Evolutionary conservation across 2,329 filamentous ascomycete species (phyloP), one percentile per base, ranked within the genome.

Genomic region (Pseudodiploospora longispora): DNA sequence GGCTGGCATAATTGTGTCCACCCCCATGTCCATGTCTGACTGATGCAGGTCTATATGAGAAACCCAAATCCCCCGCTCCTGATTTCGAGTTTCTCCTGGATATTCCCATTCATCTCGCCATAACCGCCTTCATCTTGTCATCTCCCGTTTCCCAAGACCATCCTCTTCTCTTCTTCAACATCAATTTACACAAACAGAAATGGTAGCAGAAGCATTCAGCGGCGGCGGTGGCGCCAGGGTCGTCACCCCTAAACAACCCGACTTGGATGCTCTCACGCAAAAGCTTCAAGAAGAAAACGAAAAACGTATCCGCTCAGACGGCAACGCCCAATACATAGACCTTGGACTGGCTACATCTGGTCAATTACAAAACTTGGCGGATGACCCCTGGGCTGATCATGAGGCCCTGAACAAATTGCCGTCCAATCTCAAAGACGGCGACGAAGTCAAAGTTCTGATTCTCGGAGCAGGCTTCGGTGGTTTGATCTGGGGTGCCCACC

Each of bases 321-420:
- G 61, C 9, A 43, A 44, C 10, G 43, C 39, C 6, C 64, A 68
- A 44, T 67, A 62, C 41, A 36, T 62, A 4, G 54, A 61, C 6
- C 57, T 62, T 6, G 52, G 58, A 27, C 55, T 64, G 5, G 47
- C 53, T n/a, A 29, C 31, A 10, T 50, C 38, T 8, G 46, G 46
- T 10, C 46, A 52, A 27, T 51, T 55, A 29, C 47, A 48, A 10
- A 46, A 52, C 2, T 53, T 68, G 6, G 53, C 46, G 5, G 43
- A 54, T 1, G 66, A 69, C 43, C 63, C 63, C 0, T 68, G 62
- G 58, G 62, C 52, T 6, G 58, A 66, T 47, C 58, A 63, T 33
- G 57, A 53, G 0, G 52, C 55, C 0, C 52, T 63, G 6, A 64
- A 63, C 38, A 50, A 52, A 2, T 49, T 45, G 9, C 12, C 40